Evolutionary conservation across 331 rosid genomes (phyloP), one percentile per base, ranked within the genome.

Genomic region (Quercus tomentella): DNA sequence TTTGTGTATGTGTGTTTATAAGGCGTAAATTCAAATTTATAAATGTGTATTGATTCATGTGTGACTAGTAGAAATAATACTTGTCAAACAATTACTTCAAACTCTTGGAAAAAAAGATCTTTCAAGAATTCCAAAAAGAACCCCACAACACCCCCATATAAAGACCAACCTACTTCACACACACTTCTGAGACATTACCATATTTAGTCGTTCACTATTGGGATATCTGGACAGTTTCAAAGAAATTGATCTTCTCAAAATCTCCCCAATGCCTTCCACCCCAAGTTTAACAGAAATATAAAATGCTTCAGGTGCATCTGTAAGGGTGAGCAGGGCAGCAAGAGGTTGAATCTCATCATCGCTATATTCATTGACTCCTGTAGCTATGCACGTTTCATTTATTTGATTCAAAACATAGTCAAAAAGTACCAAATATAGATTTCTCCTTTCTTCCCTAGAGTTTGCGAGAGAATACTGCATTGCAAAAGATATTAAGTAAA

Each of bases 281-380:
- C 99, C 99, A 81, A 96, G 94, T 87, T 93, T 96, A 78, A 96
- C 91, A 76, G 97, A 90, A 74, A 96, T 92, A 86, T 88, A 89
- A 81, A 96, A 89, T 17, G 99, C 98, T 81, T 93, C 99, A 1
- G 99, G 93, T 1, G 97, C 98, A 89, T 92, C 89, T 61, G 94
- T 86, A 80, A 88, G 93, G 80, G 91, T 89, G 83, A 96, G 97
- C 80, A 93, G 80, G 77, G 90, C 85, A 33, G 94, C 95, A 81
- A 96, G 93, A 79, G 99, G 99, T 85, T 90, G 94, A 84, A 96
- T 92, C 86, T 96, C 99, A 71, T 92, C 97, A 76, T 96, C 89
- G 31, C 89, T 79, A 84, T 89, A 96, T 84, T 93, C 98, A 52
- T 82, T 86, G 80, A 74, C 92, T 76, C 97, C 99, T 4, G 91